Evolutionary conservation across 371 early-diverging fungal species (phyloP).

Genomic region (Mucor plumbeus): DNA sequence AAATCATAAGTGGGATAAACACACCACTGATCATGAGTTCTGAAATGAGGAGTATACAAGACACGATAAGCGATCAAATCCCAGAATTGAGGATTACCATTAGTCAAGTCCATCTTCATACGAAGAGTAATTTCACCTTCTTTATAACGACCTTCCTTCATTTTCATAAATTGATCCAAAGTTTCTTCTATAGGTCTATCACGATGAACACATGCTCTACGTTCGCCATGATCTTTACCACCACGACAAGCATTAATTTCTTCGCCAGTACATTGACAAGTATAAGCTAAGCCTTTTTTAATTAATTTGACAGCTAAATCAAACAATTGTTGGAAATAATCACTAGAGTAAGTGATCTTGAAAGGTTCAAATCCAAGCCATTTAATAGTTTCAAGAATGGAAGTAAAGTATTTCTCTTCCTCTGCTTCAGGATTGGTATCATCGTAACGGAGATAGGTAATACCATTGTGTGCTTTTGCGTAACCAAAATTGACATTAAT

Average conservation of each 20-base stretch:
- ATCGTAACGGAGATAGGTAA: constrained; percentile 97
- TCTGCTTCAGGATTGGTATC: constrained; percentile 99
- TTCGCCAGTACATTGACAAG: constrained; percentile 96
- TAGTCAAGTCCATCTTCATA: constrained; percentile 98
- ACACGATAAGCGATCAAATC: constrained; percentile 99
- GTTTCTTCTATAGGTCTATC: constrained; percentile 95
- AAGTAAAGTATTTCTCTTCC: constrained; percentile 93
- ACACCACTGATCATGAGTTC: constrained; percentile 94
- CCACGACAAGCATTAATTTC: constrained; percentile 94
- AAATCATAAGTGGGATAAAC: constrained; percentile 99
- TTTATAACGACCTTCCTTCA: constrained; percentile 96
- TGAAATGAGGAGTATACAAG: constrained; percentile 89
- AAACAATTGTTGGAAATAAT: constrained; percentile 96
- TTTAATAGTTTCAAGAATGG: constrained; percentile 94
- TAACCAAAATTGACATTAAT: constrained; percentile 99
- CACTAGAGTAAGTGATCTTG: constrained; percentile 96
- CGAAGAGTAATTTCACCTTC: constrained; percentile 95
- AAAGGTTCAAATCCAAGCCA: constrained; percentile 99
- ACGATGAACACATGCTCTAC: constrained; percentile 92
- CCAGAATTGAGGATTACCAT: constrained; percentile 99
- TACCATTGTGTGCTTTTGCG: constrained; percentile 92
- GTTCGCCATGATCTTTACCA: constrained; percentile 86
- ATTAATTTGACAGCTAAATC: constrained; percentile 93
- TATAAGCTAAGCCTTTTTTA: constrained; percentile 94
- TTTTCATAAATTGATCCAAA: constrained; percentile 92